Base-by-base conservation (phyloP, 208 protist genomes). In the Trypanosoma platydactyli region DNA sequence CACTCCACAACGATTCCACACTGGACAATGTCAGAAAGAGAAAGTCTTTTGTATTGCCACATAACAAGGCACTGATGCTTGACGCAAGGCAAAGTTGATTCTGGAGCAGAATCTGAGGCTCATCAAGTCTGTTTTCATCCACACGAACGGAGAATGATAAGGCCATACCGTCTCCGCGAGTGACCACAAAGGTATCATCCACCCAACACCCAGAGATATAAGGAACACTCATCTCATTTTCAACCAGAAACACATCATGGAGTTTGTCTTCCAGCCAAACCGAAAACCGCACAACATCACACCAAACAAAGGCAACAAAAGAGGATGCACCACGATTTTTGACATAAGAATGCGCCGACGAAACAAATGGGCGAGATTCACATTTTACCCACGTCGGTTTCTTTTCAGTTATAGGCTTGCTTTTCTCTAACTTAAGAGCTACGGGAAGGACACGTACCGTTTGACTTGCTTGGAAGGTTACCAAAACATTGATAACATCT, bases 171-270 rank as follows among this genome's bases (percentile, higher is more conserved):
- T 74, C 68, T 33, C 53, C 68, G 25, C 68, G 59, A 13, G 45
- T 57, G 11, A 68, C 60, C 16, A 68, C 44, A 57, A 74, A 74
- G 45, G 57, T 3, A 16, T 67, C 42, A 63, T 41, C 51, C 22
- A 63, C 40, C 68, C 68, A 74, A 30, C 3, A 74, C 22, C 68
- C 68, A 41, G 68, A 74, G 13, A 74, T 24, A 58, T 68, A 74
- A 0, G 61, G 61, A 42, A 53, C 40, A 35, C 48, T 64, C 52
- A 68, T 68, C 42, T 74, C 68, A 63, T 74, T 74, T 35, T 74
- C 45, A 41, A 74, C 0, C 18, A 64, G 0, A 52, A 45, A 13
- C 15, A 55, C 7, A 42, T 40, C 41, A 25, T 13, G 29, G 20
- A 74, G 57, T 24, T 40, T 57, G 11, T 4, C 40, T 6, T 41